These are phyloP conservation scores for Moesziomyces sp. DNA, from an alignment of 1,284 basidiomycete species.

Conservation along the genomic window DNA sequence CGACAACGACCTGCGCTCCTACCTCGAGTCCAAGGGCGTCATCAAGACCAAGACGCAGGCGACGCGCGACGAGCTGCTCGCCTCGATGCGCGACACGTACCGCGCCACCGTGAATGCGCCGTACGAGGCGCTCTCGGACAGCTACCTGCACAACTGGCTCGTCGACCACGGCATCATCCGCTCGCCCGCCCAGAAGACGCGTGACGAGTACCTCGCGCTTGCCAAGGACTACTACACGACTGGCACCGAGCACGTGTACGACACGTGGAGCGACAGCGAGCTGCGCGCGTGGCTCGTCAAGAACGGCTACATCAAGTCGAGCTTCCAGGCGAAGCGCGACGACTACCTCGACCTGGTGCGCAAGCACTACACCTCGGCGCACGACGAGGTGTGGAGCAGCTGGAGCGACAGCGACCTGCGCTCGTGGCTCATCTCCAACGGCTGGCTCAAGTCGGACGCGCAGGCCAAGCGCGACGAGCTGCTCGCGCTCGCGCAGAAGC, in stretches of 20 bases:
- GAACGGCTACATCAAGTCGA: conserved; percentile 58
- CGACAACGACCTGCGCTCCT: conserved; percentile 56
- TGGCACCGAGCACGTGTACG: conserved; percentile 56
- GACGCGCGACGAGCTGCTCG: conserved; percentile 58
- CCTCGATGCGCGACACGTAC: conserved; percentile 54
- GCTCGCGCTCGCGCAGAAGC: conserved; percentile 55
- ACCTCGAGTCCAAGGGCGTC: conserved; percentile 55
- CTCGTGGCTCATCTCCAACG: conserved; percentile 58
- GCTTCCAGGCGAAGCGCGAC: conserved; percentile 56
- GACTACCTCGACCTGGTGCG: conserved; percentile 49
- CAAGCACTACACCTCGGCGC: conserved; percentile 54
- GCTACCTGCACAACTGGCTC: conserved; percentile 66
- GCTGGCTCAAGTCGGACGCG: conserved; percentile 51
- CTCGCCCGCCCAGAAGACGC: conserved; percentile 54
- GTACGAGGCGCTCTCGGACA: conserved; percentile 62
- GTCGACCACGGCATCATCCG: conserved; percentile 61
- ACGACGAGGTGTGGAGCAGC: conserved; percentile 50
- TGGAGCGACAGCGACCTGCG: conserved; percentile 64
- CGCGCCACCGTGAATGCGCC: conserved; percentile 56
- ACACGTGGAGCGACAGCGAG: conserved; percentile 61
- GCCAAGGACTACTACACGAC: conserved; percentile 64
- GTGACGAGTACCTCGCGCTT: conserved; percentile 57
- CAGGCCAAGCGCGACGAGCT: conserved; percentile 62
- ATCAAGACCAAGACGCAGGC: conserved; percentile 58
- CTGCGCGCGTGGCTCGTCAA: conserved; percentile 60